Conservation (phyloP, 1,284 basidiomycete species). For the Cutaneotrichosporon cutaneum region DNA sequence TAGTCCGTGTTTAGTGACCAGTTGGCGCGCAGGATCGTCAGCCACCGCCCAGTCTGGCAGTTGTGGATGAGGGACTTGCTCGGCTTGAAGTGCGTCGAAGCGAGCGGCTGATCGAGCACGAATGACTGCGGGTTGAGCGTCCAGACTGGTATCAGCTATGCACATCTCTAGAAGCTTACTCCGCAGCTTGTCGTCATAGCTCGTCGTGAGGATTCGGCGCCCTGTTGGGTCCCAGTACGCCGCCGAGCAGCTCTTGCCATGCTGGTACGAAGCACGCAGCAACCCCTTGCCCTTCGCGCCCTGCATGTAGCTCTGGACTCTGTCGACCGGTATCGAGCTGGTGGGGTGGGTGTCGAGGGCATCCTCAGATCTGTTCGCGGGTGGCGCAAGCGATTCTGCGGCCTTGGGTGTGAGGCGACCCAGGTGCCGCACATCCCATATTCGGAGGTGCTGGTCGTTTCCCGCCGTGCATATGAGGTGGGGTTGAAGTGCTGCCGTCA, state of each 20-base stretch:
- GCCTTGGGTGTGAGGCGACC: slow-evolving; percentile 29
- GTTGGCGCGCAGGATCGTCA: slow-evolving; percentile 55
- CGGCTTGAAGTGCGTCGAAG: slow-evolving; percentile 40
- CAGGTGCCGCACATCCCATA: slow-evolving; percentile 51
- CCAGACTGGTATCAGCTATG: slow-evolving; percentile 45
- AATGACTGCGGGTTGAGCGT: slow-evolving; percentile 44
- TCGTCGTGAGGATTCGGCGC: slow-evolving; percentile 50
- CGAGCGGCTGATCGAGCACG: slow-evolving; percentile 34
- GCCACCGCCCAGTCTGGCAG: slow-evolving; percentile 55
- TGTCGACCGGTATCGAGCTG: slow-evolving; percentile 30
- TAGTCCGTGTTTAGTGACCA: slow-evolving; percentile 54
- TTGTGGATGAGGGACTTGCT: slow-evolving; percentile 48
- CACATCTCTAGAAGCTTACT: slow-evolving; percentile 29
- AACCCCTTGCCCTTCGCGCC: slow-evolving; percentile 38
- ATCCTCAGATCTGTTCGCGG: slow-evolving; percentile 11
- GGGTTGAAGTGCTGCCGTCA: slow-evolving; percentile 42
- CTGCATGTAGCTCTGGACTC: slow-evolving; percentile 26
- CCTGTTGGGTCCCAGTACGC: slow-evolving; percentile 57
- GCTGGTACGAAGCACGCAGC: slow-evolving; percentile 43
- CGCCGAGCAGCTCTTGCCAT: slow-evolving; percentile 53
- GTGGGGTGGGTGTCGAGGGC: slow-evolving; percentile 27
- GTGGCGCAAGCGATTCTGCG: slow-evolving; percentile 21
- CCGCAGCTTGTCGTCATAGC: slow-evolving; percentile 53
- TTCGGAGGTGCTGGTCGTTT: slow-evolving; percentile 46
- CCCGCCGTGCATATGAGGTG: slow-evolving; percentile 51